phyloP scores from a whole-genome alignment of 805 yeast species.

The Barnettozyma botsteinii region DNA sequence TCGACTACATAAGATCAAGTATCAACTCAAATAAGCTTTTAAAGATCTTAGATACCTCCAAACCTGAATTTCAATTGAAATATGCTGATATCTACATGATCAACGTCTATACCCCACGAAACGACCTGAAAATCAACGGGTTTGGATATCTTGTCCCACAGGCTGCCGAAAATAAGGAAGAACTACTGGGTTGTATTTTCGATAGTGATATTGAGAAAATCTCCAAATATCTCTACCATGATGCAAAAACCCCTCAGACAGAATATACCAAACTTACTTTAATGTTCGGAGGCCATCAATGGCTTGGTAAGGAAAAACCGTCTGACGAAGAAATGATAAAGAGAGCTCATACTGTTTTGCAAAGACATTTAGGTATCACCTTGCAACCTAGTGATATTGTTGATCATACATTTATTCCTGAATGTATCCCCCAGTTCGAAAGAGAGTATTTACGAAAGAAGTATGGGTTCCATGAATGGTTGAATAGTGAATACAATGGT shows the following conservation, averaged over 20 bases:
- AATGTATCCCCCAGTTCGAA: constrained; percentile 75
- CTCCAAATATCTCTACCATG: constrained; percentile 28
- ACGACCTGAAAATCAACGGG: constrained; percentile 48
- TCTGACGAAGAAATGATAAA: constrained; percentile 20
- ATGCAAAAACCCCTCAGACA: constrained; percentile 9
- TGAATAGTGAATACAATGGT: constrained; percentile 32
- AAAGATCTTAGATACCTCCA: constrained; percentile 4
- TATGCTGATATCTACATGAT: constrained; percentile 51
- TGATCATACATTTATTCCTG: constrained; percentile 36
- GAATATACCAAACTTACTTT: constrained; percentile 70
- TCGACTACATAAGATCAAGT: constrained; percentile 58
- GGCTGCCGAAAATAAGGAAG: constrained; percentile 40
- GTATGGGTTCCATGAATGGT: constrained; percentile 28
- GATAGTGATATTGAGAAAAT: constrained; percentile 79
- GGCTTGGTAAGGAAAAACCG: constrained; percentile 2
- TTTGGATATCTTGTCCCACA: constrained; percentile 87
- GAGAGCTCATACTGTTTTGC: constrained; percentile 34
- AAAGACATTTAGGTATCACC: constrained; percentile 33
- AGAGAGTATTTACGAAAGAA: constrained; percentile 58
- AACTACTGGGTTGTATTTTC: constrained; percentile 79
- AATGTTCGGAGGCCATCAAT: constrained; percentile 81
- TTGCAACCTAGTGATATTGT: constrained; percentile 22
- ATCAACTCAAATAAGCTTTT: constrained; percentile 41
- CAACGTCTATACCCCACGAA: constrained; percentile 54
- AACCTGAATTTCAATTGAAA: constrained; percentile 16